A percentile compares a stretch with the other conserved stretches of the same genome.
phyloP scores from a whole-genome alignment of 2,329 filamentous ascomycete genomes.

The Penicillium sclerotigenum region DNA sequence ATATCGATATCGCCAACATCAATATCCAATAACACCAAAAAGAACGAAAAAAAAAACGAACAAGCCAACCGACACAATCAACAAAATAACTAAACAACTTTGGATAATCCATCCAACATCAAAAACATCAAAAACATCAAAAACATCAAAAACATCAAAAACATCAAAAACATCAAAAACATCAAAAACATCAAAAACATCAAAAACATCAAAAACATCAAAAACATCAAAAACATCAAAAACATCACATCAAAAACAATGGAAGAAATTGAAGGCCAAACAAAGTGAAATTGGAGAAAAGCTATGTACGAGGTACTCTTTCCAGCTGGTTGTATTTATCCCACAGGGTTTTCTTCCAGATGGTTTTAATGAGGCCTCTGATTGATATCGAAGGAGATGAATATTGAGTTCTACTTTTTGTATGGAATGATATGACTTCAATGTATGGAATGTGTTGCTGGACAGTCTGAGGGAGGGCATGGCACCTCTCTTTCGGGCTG shows the following conservation, averaged over 20 bases:
- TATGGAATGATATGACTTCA: not conserved
- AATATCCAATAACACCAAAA: too few relatives aligned
- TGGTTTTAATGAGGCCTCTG: conserved; percentile 11
- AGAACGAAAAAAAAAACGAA: too few relatives aligned
- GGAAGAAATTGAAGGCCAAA: too few relatives aligned
- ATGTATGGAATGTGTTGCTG: not conserved
- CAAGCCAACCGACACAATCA: too few relatives aligned
- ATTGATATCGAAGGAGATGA: not conserved
- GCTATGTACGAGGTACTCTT: conserved; percentile 9
- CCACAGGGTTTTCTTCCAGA: not conserved
- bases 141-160: not conserved
- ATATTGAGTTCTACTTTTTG: not conserved
- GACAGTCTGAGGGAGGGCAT: conserved; percentile 1
- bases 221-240: not conserved
- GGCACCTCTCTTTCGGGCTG: conserved; percentile 3
- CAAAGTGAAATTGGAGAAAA: too few relatives aligned
- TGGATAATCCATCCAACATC: too few relatives aligned
- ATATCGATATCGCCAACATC: too few relatives aligned
- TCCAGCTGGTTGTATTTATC: conserved; percentile 7
- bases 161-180: not conserved
- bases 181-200: too few relatives aligned
- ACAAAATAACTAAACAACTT: too few relatives aligned
- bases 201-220: too few relatives aligned
- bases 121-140: too few relatives aligned
- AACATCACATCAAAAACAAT: too few relatives aligned